Evolutionary conservation across 1,284 basidiomycete species (phyloP).

Genomic region (Moniliophthora roreri): DNA sequence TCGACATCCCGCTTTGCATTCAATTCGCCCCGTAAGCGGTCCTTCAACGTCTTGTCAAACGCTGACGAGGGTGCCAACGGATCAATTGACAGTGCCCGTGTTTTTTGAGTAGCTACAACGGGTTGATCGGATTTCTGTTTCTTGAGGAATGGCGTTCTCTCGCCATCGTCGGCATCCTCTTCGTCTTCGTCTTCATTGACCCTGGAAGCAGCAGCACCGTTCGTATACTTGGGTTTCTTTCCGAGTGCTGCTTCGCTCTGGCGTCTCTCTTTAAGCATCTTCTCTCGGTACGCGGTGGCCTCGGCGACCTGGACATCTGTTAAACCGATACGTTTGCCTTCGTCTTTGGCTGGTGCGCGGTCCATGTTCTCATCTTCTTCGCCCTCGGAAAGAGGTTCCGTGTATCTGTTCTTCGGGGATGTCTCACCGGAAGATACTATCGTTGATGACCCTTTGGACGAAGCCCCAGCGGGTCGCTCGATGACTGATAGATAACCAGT

Average conservation of each 20-base stretch:
- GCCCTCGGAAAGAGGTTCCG: conserved; percentile 89
- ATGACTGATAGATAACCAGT: conserved; percentile 78
- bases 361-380: conserved; percentile 83
- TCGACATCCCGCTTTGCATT: conserved; percentile 31
- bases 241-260: conserved; percentile 26
- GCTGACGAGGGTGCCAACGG: conserved; percentile 80
- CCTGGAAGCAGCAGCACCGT: conserved; percentile 10
- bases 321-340: conserved; percentile 77
- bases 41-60: conserved; percentile 80
- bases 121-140: conserved; percentile 10
- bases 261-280: conserved; percentile 60
- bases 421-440: conserved; percentile 42
- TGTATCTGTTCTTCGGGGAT: conserved; percentile 49
- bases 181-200: conserved; percentile 22
- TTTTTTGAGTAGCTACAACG: conserved; percentile 26
- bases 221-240: conserved; percentile 13
- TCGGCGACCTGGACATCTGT: conserved; percentile 70
- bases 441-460: conserved; percentile 45
- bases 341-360: conserved; percentile 69
- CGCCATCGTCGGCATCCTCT: conserved; percentile 32
- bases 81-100: conserved; percentile 68
- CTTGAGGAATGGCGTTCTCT: conserved; percentile 40
- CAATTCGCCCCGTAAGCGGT: conserved; percentile 44
- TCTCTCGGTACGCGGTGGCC: conserved; percentile 82
- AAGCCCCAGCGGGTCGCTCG: conserved; percentile 62